phyloP scores from a whole-genome alignment of 2,329 filamentous ascomycete species.

The Pseudopyricularia cyperi region DNA sequence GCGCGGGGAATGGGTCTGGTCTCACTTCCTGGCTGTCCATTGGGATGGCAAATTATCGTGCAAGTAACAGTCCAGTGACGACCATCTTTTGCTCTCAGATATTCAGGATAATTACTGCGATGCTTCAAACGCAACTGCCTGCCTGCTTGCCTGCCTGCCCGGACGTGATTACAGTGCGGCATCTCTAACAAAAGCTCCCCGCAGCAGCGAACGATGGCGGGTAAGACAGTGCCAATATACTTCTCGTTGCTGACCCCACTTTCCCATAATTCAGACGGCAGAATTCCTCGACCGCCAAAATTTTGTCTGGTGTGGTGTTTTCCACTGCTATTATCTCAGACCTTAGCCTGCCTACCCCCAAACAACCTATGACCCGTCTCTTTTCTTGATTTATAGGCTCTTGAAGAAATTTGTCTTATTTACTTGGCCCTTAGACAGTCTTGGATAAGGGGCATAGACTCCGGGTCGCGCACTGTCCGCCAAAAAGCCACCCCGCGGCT shows the following conservation, averaged over 20 bases:
- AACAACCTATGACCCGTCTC: not conserved
- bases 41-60: not conserved
- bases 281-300: not conserved
- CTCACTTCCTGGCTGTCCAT: not conserved
- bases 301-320: not conserved
- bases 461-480: not conserved
- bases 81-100: too few relatives aligned
- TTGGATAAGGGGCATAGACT: too few relatives aligned
- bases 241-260: not conserved
- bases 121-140: too few relatives aligned
- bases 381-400: not conserved
- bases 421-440: too few relatives aligned
- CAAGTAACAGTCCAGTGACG: too few relatives aligned
- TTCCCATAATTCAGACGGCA: not conserved
- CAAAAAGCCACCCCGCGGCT: not conserved
- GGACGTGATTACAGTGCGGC: not conserved
- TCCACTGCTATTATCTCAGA: not conserved
- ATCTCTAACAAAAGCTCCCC: not conserved
- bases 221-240: not conserved
- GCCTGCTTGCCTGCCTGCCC: not conserved
- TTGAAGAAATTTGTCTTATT: too few relatives aligned
- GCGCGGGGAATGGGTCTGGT: constrained; percentile 53
- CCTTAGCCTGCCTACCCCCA: not conserved
- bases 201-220: not conserved
- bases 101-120: too few relatives aligned